Conservation (phyloP, 2,329 filamentous ascomycete species). For the Basipetospora sp. region DNA sequence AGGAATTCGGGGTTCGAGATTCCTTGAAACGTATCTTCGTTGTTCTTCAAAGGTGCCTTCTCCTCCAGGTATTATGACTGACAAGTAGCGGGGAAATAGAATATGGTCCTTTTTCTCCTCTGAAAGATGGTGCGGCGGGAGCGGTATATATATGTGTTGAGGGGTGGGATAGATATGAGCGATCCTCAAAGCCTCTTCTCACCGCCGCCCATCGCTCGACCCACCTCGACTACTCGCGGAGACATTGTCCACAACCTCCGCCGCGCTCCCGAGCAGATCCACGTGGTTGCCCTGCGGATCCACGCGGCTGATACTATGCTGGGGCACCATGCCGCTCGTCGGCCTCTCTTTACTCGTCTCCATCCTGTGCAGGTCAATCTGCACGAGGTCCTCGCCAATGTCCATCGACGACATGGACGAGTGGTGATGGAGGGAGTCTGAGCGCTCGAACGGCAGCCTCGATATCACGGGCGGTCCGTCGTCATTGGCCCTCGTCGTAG, state of each 20-base stretch:
- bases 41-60: too few species aligned
- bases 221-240: constrained; percentile 2
- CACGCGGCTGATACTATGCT: constrained; percentile 41
- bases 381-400: constrained; percentile 30
- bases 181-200: too few species aligned
- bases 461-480: constrained; percentile 6
- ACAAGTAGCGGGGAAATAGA: too few species aligned
- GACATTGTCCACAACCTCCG: constrained; percentile 37
- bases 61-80: too few species aligned
- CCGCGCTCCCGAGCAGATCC: constrained; percentile 37
- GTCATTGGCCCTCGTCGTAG: constrained; percentile 7
- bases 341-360: constrained; percentile 33
- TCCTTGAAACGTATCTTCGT: too few species aligned
- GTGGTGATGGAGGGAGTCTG: constrained; percentile 34
- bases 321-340: constrained; percentile 41
- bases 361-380: constrained; percentile 22
- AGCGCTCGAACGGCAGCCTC: constrained; percentile 42
- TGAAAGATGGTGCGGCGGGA: too few species aligned
- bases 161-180: too few species aligned
- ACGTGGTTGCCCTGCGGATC: constrained; percentile 30
- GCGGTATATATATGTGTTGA: too few species aligned
- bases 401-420: constrained; percentile 37
- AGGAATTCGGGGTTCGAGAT: too few species aligned
- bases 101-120: too few species aligned
- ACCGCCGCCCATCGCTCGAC: constrained; percentile 1